phyloP scores from a whole-genome alignment of 2,329 filamentous ascomycete species.

The Trichoderma breve region DNA sequence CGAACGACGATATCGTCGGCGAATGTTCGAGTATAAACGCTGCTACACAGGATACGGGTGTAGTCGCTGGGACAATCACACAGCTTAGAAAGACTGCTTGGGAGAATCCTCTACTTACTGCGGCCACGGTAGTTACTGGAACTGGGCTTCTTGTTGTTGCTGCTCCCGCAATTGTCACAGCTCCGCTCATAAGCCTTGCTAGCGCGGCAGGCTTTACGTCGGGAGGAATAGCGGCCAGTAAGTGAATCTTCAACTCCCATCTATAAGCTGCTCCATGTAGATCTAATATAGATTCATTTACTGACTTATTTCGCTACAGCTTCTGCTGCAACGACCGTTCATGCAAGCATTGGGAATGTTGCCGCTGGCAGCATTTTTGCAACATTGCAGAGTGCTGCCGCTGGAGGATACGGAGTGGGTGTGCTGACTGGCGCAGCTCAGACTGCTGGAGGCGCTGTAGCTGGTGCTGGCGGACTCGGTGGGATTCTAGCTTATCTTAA shows the following conservation, averaged over 20 bases:
- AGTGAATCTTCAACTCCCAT: not conserved
- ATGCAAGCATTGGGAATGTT: slow-evolving; percentile 33
- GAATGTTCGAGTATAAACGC: not conserved
- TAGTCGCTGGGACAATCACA: not conserved
- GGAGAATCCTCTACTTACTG: not conserved
- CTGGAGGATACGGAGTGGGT: slow-evolving; percentile 30
- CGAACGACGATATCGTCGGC: not conserved
- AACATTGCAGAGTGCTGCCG: slow-evolving; percentile 33
- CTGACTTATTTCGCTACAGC: slow-evolving; percentile 19
- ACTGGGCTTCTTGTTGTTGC: not conserved
- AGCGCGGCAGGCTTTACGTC: slow-evolving; percentile 26
- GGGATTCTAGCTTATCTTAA: not conserved
- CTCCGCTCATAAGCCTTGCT: slow-evolving; percentile 21
- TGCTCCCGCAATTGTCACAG: slow-evolving; percentile 14
- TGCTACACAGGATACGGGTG: not conserved
- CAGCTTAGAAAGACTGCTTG: not conserved
- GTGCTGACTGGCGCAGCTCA: slow-evolving; percentile 25
- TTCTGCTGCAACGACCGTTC: slow-evolving; percentile 27
- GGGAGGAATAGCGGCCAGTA: slow-evolving; percentile 25
- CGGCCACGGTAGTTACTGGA: not conserved
- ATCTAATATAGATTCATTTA: not conserved
- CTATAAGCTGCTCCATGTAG: no score
- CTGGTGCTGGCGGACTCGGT: not conserved
- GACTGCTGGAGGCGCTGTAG: slow-evolving; percentile 13
- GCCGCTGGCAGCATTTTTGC: slow-evolving; percentile 28